A percentile compares a stretch with the other conserved stretches of the same genome.
Evolutionary conservation across 2,329 filamentous ascomycete species (phyloP).

Genomic region (Cytospora piceicola): DNA sequence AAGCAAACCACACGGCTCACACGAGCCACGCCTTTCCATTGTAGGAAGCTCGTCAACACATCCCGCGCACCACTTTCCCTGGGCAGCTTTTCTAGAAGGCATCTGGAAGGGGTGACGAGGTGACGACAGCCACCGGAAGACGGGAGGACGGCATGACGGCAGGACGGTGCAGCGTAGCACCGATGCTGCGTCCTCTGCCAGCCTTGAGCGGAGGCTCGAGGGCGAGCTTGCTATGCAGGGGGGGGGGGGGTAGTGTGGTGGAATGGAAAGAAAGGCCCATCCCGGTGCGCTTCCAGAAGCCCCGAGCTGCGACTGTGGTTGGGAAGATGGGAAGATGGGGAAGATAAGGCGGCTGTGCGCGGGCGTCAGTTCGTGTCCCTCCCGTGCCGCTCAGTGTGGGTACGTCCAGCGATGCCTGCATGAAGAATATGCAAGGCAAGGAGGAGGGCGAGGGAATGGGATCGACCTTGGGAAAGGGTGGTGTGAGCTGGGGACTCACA

Average conservation of each 20-base stretch:
- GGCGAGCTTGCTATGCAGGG: too few species aligned
- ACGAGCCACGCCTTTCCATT: conserved; percentile 13
- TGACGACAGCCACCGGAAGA: conserved; percentile 8
- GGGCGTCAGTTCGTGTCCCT: conserved; percentile 15
- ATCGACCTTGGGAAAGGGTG: not conserved
- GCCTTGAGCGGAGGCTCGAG: not conserved
- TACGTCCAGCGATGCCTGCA: not conserved
- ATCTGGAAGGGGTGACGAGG: conserved; percentile 14
- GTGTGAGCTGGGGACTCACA: conserved; percentile 3
- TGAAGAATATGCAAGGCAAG: not conserved
- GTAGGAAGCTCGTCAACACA: conserved; percentile 21
- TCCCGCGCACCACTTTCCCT: not conserved
- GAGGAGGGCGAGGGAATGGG: not conserved
- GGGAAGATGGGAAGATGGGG: not conserved
- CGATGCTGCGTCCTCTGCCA: not conserved
- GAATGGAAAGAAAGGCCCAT: conserved; percentile 1
- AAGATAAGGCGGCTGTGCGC: conserved; percentile 15
- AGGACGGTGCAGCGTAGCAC: conserved; percentile 22
- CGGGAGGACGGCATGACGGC: not conserved
- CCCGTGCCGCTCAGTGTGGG: conserved; percentile 11
- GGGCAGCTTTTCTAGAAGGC: not conserved
- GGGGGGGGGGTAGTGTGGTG: not conserved
- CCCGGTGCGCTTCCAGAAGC: conserved; percentile 20
- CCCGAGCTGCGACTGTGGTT: conserved; percentile 1
- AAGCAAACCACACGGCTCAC: not conserved